Evolutionary conservation across 139 green algal genomes (phyloP).

Genomic region (Chlamydomonas applanata): DNA sequence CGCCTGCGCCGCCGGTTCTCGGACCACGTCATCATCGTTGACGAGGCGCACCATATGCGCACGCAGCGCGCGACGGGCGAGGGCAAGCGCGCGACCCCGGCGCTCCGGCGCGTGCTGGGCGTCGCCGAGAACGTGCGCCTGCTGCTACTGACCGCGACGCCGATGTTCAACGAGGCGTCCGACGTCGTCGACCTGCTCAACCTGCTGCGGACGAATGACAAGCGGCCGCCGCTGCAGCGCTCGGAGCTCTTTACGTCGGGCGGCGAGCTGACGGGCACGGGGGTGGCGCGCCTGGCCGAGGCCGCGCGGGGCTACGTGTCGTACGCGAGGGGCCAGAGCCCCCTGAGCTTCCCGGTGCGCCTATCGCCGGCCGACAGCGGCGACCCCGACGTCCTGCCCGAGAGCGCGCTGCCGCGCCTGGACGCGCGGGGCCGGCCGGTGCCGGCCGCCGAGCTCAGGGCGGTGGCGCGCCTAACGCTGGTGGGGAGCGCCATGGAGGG

Average conservation of each 20-base stretch:
- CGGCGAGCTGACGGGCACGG: background rate
- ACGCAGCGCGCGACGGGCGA: background rate
- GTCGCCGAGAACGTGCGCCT: background rate
- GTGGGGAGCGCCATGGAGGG: no score
- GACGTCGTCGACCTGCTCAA: conserved; percentile 21
- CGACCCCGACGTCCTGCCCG: no score
- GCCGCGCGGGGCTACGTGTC: conserved; percentile 15
- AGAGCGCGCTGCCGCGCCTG: no score
- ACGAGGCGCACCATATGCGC: conserved; percentile 24
- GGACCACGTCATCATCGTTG: conserved; percentile 13
- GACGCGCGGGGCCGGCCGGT: no score
- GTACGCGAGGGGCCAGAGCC: conserved; percentile 5
- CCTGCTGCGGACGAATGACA: conserved; percentile 20
- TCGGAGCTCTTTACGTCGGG: background rate
- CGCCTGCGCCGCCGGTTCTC: conserved; percentile 7
- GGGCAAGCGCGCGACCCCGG: background rate
- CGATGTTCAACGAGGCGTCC: conserved; percentile 23
- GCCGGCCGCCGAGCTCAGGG: no score
- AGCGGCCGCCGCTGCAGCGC: background rate
- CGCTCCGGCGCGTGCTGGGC: conserved; percentile 10
- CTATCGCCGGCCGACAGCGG: no score
- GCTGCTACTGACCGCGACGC: conserved; percentile 27
- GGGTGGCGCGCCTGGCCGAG: background rate
- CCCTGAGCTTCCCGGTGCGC: no score
- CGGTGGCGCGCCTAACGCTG: no score